Conservation (phyloP, 2,329 filamentous ascomycete genomes). For the Cytospora mali region DNA sequence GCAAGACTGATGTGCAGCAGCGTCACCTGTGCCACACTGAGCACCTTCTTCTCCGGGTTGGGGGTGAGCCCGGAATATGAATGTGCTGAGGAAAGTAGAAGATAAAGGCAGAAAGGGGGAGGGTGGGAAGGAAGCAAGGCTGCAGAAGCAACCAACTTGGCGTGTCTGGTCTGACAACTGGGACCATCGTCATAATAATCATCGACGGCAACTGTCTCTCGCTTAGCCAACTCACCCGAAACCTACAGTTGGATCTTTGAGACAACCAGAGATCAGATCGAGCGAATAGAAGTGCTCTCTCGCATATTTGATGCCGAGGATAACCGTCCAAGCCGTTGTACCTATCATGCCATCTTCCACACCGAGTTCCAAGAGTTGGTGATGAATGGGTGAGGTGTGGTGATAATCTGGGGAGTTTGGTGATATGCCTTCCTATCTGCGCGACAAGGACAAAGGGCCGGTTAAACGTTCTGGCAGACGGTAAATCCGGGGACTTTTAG, state of each 20-base stretch:
- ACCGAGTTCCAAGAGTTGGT: constrained; percentile 5
- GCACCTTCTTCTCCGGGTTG: background rate
- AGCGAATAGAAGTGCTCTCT: background rate
- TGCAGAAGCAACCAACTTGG: background rate
- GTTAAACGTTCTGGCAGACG: constrained; percentile 18
- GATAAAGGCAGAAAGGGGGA: background rate
- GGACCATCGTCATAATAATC: too few relatives aligned
- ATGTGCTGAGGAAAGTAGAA: background rate
- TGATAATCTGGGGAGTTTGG: background rate
- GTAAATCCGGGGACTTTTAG: background rate
- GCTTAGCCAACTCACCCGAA: background rate
- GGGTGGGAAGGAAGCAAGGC: too few relatives aligned
- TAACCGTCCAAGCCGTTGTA: constrained; percentile 8
- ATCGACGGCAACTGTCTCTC: background rate
- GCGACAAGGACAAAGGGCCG: background rate
- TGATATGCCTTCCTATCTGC: constrained; percentile 1
- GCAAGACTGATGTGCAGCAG: background rate
- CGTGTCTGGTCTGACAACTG: too few relatives aligned
- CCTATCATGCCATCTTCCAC: constrained; percentile 4
- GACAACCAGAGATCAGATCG: background rate
- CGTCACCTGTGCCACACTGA: background rate
- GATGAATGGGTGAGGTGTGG: background rate
- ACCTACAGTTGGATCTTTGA: background rate
- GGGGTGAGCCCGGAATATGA: too few relatives aligned
- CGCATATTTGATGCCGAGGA: constrained; percentile 7